Base-by-base conservation (phyloP, 257 asterid species). In the Ilex asprella region DNA sequence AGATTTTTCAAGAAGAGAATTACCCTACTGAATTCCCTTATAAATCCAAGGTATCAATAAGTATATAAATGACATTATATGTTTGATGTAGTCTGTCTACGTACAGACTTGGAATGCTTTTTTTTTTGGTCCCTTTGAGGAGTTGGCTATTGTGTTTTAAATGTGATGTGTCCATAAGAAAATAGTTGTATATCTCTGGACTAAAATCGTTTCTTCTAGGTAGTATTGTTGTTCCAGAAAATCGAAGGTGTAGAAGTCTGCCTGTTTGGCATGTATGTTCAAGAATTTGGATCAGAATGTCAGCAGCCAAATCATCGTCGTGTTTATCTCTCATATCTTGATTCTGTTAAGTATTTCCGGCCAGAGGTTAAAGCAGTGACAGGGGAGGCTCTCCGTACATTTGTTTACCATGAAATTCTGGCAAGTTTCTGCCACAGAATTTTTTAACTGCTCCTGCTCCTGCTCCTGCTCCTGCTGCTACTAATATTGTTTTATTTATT, bases 161-260 rank as follows among this genome's bases (percentile, higher is more conserved):
- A 35, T 3, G 8, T 35, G 41, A 35, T 35, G 41, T 0, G 5
- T 4, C 41, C 41, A 35, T 35, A 4, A 35, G 41, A 35, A 35
- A 35, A 35, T 35, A 3, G 54, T 4, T 49, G 16, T 49, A 49
- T n/a, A 49, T 1, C 16, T 2, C 6, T 3, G 16, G 16, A 6
- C 14, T 49, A n/a, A 49, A 6, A 4, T 49, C 10, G 6, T 15
- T 49, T 78, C 64, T 68, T 75, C 53, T 89, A 93, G 99, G 97
- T 87, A 60, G 75, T 93, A 49, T 80, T 93, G 41, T 75, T 93
- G 76, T 93, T 93, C 73, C 99, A 93, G 82, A 81, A 82, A 74
- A 93, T 93, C 62, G 99, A 93, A 84, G 99, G 99, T 10, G 99
- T 93, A 12, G 99, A 93, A 79, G 99, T 93, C 54, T 93, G 99